A percentile compares a stretch with the other conserved stretches of the same genome.
Evolutionary conservation across 2,329 filamentous ascomycete genomes (phyloP).

Genomic region (Colletotrichum limetticola): DNA sequence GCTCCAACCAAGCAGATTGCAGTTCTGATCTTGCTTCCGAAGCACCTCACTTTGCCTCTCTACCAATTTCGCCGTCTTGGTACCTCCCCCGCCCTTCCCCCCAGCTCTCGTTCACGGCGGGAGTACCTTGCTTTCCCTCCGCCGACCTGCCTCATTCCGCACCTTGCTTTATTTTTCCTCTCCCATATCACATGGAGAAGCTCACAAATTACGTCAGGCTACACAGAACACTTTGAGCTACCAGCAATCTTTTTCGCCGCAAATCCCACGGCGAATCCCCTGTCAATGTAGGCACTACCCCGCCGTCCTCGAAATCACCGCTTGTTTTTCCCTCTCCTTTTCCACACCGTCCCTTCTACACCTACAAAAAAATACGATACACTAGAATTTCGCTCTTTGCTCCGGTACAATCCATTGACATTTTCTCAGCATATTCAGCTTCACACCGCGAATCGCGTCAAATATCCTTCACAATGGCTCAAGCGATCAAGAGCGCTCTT

Average conservation of each 20-base stretch:
- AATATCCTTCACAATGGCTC: conserved; percentile 68
- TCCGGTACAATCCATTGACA: conserved; percentile 3
- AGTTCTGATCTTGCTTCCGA: neutral
- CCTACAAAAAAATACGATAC: neutral
- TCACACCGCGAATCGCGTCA: conserved; percentile 19
- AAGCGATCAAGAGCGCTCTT: conserved; percentile 77
- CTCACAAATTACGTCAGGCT: conserved; percentile 36
- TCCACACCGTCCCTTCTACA: neutral
- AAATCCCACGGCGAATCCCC: conserved; percentile 22
- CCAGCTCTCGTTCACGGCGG: neutral
- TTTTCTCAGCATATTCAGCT: neutral
- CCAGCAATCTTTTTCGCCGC: conserved; percentile 17
- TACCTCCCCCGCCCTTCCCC: conserved; percentile 4
- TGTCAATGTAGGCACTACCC: conserved; percentile 28
- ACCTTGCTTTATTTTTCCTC: neutral
- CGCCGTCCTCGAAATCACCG: conserved; percentile 23
- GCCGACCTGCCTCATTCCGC: neutral
- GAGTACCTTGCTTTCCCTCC: neutral
- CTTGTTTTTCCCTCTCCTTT: conserved; percentile 12
- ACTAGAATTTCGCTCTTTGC: neutral
- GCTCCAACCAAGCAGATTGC: conserved; percentile 6
- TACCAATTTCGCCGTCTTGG: neutral
- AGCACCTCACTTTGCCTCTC: conserved; percentile 19
- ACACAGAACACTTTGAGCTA: conserved; percentile 25
- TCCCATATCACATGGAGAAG: conserved; percentile 24